Evolutionary conservation across 1,139 yeast species (phyloP), one percentile per base, ranked within the genome.

Genomic region (Chernovozyma sophiae-reginae): DNA sequence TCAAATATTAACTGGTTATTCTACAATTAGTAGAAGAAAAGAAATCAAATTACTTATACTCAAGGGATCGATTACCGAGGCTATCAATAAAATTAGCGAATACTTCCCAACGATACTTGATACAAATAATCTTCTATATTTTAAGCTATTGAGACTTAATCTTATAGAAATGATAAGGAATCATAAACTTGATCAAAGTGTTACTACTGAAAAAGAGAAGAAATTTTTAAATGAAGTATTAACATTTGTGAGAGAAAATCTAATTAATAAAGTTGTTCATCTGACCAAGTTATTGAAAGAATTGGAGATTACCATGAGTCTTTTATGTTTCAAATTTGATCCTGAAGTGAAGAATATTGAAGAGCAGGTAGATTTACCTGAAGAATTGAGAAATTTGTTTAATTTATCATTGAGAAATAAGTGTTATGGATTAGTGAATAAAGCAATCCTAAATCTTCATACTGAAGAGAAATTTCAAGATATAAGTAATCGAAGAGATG

Each of bases 231-330:
- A 76, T 42, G 66, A 64, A 10, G 70, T 83, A 7, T 74, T 85
- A 16, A 59, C 64, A 13, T 84, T 84, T 59, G 80, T 83, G 3
- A 68, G 81, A 40, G 77, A 72, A 26, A 78, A 79, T 48, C 56
- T 83, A 46, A 72, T 84, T 3, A 68, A 69, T 42, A 72, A 79
- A 56, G 81, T 85, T 17, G 56, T 76, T 32, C 65, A 64, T 60
- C 58, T 81, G 56, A 53, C 60, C 52, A 55, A 62, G 52, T 43
- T 80, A 61, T 51, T 81, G 57, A 74, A 76, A 42, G 86, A 82
- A 45, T 60, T 83, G 43, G 90, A 83, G 50, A 61, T 79, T 25
- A 77, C 86, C 8, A 81, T 83, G 86, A 80, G 87, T 37, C 62
- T 79, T 36, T 60, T 83, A 24, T 79, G 85, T 47, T 78, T 79